A percentile compares a stretch with the other conserved stretches of the same genome.
These are phyloP conservation scores for Veloboletus limbatus DNA, from an alignment of 1,284 basidiomycete species.

Conservation along the genomic window DNA sequence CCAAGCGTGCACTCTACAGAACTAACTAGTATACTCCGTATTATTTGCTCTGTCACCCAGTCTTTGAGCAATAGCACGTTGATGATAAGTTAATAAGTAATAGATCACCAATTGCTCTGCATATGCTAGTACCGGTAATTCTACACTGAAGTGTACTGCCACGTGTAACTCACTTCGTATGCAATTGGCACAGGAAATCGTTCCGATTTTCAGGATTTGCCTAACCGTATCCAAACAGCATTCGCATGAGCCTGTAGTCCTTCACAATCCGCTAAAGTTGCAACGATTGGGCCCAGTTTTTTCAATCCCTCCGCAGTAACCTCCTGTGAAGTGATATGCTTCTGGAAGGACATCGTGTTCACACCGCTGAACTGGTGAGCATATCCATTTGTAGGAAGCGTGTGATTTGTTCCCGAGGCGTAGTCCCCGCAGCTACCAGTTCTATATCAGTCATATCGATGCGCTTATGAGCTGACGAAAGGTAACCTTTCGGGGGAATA, in stretches of 20 bases:
- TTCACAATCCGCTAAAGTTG: constrained; percentile 91
- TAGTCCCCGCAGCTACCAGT: constrained; percentile 89
- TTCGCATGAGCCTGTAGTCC: constrained; percentile 94
- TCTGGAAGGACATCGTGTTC: constrained; percentile 97
- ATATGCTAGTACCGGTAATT: constrained; percentile 15
- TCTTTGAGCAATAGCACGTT: constrained; percentile 18
- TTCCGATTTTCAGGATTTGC: constrained; percentile 6
- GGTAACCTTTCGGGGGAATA: constrained; percentile 90
- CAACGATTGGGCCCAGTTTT: constrained; percentile 85
- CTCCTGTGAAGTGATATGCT: constrained; percentile 97
- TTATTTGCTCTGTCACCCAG: constrained; percentile 11
- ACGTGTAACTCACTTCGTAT: constrained; percentile 2
- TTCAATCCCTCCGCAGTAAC: constrained; percentile 79
- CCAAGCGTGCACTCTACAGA: constrained; percentile 88
- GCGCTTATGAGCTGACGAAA: not conserved
- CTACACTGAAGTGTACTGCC: not conserved
- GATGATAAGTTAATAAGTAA: constrained; percentile 7
- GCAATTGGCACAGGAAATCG: constrained; percentile 1
- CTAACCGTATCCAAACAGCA: constrained; percentile 72
- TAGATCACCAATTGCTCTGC: constrained; percentile 20
- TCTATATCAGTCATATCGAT: constrained; percentile 7
- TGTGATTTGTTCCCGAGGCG: constrained; percentile 98
- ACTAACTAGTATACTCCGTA: constrained; percentile 54
- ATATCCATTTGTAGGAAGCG: constrained; percentile 91
- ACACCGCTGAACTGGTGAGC: constrained; percentile 98